Evolutionary conservation across 2,329 filamentous ascomycete species (phyloP).

Genomic region (Aspergillus viridinutans): DNA sequence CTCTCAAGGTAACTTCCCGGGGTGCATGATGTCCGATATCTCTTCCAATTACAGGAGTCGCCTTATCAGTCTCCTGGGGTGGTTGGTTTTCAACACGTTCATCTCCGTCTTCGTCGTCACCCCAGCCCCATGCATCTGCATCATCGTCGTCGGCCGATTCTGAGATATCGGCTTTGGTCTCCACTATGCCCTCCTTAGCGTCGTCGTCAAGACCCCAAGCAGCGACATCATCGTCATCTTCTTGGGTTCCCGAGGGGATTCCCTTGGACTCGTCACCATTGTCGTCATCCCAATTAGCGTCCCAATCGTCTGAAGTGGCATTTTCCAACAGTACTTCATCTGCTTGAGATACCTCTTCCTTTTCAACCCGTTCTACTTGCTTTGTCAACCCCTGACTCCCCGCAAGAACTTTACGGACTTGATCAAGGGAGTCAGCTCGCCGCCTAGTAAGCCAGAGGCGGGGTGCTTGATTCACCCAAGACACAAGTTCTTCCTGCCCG

Average conservation of each 20-base stretch:
- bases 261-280: slow-evolving; percentile 42
- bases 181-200: slow-evolving; percentile 19
- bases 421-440: slow-evolving; percentile 72
- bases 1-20: slow-evolving; percentile 71
- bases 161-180: slow-evolving; percentile 13
- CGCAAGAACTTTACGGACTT: slow-evolving; percentile 65
- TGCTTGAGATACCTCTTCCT: slow-evolving; percentile 68
- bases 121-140: slow-evolving; percentile 79
- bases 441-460: slow-evolving; percentile 82
- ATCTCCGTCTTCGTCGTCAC: slow-evolving; percentile 56
- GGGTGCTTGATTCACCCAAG: slow-evolving; percentile 78
- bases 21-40: slow-evolving; percentile 18
- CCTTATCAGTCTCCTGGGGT: slow-evolving; percentile 12
- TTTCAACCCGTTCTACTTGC: slow-evolving; percentile 79
- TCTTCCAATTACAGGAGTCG: slow-evolving; percentile 21
- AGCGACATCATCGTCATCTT: slow-evolving; percentile 44
- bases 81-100: slow-evolving; percentile 25
- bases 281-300: slow-evolving; percentile 73
- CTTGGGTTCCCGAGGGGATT: slow-evolving; percentile 14
- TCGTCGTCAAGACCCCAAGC: slow-evolving; percentile 51
- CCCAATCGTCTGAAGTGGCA: slow-evolving; percentile 61
- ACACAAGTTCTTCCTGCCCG: slow-evolving; percentile 58
- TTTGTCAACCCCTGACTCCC: slow-evolving; percentile 63
- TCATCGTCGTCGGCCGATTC: slow-evolving; percentile 31
- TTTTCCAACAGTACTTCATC: slow-evolving; percentile 62